A percentile compares a stretch with the other conserved stretches of the same genome.
These are phyloP conservation scores for Petunia secreta DNA, from an alignment of 257 asterid genomes.

Conservation along the genomic window DNA sequence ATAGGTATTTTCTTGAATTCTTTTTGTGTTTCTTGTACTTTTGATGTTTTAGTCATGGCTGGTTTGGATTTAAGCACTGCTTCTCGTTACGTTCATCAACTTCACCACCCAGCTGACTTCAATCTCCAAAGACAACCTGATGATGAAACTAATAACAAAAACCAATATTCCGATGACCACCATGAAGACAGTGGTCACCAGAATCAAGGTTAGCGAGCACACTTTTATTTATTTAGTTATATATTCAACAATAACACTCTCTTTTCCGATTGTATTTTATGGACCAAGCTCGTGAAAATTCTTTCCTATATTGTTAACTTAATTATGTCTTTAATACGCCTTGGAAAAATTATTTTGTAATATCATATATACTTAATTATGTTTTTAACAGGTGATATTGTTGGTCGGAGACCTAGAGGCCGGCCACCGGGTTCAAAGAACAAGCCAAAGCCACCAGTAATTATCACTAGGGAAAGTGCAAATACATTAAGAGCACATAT, in stretches of 20 bases:
- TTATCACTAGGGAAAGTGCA: conserved; percentile 32
- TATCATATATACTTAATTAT: not conserved
- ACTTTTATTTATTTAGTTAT: not conserved
- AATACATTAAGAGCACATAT: conserved; percentile 31
- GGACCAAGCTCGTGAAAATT: not conserved
- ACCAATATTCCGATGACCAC: conserved; percentile 23
- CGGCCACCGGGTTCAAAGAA: conserved; percentile 29
- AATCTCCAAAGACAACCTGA: conserved; percentile 23
- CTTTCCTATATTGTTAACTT: not conserved
- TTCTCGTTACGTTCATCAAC: conserved; percentile 28
- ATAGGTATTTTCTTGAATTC: not conserved
- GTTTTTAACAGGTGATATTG: conserved; percentile 1
- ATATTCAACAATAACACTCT: not conserved
- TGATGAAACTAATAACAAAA: conserved; percentile 6
- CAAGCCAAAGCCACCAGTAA: conserved; percentile 33
- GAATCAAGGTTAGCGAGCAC: conserved; percentile 1
- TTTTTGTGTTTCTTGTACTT: conserved; percentile 21
- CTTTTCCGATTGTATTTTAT: not conserved
- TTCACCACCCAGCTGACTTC: conserved; percentile 27
- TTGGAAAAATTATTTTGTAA: not conserved
- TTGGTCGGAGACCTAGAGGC: conserved; percentile 26
- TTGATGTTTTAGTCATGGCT: conserved; percentile 32
- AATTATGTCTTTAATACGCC: not conserved
- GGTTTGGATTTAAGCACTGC: conserved; percentile 31
- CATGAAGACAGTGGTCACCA: conserved; percentile 9